Percentiles rank a stretch among this genome's conserved stretches.
phyloP scores from a whole-genome alignment of 495 filamentous ascomycete species.

The Aspergillus baeticus region DNA sequence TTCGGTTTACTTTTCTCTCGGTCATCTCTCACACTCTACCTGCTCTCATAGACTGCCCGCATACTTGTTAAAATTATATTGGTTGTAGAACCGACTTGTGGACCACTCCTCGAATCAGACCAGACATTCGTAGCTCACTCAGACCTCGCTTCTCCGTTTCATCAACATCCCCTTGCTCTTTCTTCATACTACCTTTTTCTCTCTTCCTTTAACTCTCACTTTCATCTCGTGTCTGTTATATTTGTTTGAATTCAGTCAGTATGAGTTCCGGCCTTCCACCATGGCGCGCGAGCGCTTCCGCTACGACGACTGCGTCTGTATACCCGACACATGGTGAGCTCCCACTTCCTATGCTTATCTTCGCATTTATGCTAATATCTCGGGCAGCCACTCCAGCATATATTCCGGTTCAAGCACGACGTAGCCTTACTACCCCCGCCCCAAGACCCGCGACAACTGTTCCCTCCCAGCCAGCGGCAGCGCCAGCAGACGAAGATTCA shows the following conservation, averaged over 20 bases:
- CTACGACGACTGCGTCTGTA: constrained; percentile 25
- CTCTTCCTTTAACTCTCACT: constrained; percentile 1
- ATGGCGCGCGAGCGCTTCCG: constrained; percentile 41
- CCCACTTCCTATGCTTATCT: background rate
- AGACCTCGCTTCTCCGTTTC: background rate
- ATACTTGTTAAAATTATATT: background rate
- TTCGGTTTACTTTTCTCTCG: background rate
- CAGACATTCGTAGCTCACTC: constrained; percentile 6
- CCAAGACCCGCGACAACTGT: constrained; percentile 23
- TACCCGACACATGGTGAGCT: constrained; percentile 36
- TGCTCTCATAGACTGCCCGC: background rate
- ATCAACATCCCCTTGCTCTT: background rate
- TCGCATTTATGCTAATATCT: background rate
- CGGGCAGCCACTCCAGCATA: constrained; percentile 44
- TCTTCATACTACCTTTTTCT: constrained; percentile 7
- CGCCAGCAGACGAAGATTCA: constrained; percentile 18
- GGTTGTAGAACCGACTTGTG: constrained; percentile 8
- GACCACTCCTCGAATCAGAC: constrained; percentile 4
- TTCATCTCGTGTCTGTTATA: constrained; percentile 3
- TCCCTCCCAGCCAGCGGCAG: constrained; percentile 14
- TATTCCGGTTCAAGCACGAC: constrained; percentile 50
- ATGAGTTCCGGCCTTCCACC: constrained; percentile 46
- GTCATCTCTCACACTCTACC: background rate
- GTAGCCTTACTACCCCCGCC: constrained; percentile 38
- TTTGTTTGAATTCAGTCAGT: constrained; percentile 8